Conservation (phyloP, 148 eudicot genomes). For the Rhododendron vialii region DNA sequence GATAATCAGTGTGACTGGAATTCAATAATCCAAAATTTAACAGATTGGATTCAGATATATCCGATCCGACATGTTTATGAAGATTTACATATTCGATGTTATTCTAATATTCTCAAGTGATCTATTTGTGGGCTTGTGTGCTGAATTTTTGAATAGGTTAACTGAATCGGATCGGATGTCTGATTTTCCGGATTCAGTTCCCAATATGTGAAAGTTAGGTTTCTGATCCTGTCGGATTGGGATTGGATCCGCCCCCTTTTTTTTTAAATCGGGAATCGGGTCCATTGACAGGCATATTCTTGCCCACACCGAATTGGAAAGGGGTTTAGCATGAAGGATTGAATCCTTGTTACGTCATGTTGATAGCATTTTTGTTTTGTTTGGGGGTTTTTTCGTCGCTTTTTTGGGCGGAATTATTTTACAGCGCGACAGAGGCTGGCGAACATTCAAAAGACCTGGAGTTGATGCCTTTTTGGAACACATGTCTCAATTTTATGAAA, state of each 20-base stretch:
- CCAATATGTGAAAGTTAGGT: not conserved
- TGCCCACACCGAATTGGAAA: not conserved
- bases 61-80: not conserved
- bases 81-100: not conserved
- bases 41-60: not conserved
- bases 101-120: not conserved
- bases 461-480: slow-evolving; percentile 88
- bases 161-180: not conserved
- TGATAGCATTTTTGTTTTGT: not conserved
- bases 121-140: not conserved
- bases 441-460: slow-evolving; percentile 96
- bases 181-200: not conserved
- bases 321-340: not conserved
- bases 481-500: slow-evolving; percentile 72
- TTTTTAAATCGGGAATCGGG: not conserved
- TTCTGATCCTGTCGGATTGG: not conserved
- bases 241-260: not conserved
- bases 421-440: slow-evolving; percentile 97
- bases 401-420: not conserved
- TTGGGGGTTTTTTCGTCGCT: not conserved
- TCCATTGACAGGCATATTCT: not conserved
- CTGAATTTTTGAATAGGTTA: not conserved
- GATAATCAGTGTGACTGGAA: not conserved
- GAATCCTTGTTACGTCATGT: not conserved
- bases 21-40: not conserved